Conservation (phyloP, 768 basidiomycete genomes). For the Hypholoma fasciculare region DNA sequence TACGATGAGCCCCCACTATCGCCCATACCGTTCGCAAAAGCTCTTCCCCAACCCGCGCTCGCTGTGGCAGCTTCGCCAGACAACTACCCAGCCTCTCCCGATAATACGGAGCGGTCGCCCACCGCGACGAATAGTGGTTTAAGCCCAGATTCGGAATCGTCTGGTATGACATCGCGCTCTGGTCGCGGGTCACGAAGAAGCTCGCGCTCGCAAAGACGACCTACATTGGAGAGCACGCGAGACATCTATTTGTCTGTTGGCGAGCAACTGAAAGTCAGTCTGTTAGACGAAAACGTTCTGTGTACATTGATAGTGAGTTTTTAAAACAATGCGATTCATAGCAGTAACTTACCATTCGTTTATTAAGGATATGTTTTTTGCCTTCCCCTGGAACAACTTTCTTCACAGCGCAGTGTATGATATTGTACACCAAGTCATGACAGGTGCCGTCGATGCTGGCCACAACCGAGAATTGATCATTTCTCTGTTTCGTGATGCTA, state of each 20-base stretch:
- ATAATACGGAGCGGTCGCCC: constrained; percentile 7
- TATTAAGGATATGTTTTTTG: constrained; percentile 87
- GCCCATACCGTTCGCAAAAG: constrained; percentile 31
- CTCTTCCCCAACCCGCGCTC: constrained; percentile 31
- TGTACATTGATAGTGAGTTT: constrained; percentile 72
- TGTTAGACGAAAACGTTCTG: constrained; percentile 73
- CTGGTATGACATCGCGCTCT: constrained; percentile 18
- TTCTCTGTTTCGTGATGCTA: constrained; percentile 84
- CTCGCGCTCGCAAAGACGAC: constrained; percentile 53
- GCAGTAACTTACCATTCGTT: background rate
- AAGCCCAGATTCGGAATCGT: constrained; percentile 20
- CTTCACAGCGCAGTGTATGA: constrained; percentile 97
- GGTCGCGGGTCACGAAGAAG: constrained; percentile 52
- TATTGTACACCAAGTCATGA: constrained; percentile 91
- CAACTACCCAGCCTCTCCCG: constrained; percentile 11
- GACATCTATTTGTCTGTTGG: constrained; percentile 59
- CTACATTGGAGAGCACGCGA: constrained; percentile 29
- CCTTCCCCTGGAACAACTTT: constrained; percentile 97
- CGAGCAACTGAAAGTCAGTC: constrained; percentile 76
- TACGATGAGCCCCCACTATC: constrained; percentile 54
- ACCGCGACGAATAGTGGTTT: background rate
- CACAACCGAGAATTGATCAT: constrained; percentile 84
- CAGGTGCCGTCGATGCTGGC: constrained; percentile 80
- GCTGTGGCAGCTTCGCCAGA: constrained; percentile 31
- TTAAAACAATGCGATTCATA: constrained; percentile 14